Base-by-base conservation (phyloP, 345 rosid species). In the Zanthoxylum bungeanum region DNA sequence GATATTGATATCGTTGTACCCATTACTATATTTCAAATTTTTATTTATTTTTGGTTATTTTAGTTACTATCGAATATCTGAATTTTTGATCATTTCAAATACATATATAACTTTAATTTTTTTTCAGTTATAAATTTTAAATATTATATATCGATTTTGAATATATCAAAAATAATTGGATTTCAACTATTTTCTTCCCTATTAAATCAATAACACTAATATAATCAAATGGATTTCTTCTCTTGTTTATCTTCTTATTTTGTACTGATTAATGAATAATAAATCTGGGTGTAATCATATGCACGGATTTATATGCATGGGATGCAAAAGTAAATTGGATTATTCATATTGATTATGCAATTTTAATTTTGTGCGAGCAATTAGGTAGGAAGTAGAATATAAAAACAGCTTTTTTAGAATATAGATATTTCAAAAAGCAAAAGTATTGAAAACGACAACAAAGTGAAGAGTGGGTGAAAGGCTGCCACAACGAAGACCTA, bases 381-480 rank as follows among this genome's bases (percentile, higher is more conserved):
- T 16, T 68, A 68, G 71, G 61, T 37, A 52, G 42, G 60, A 37
- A 25, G 7, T 27, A 14, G 5, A 16, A 40, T 39, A 39, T 25
- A 16, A 24, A 52, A 52, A 28, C 51, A 36, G 34, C 50, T 19
- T 46, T 46, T 19, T 46, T 74, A n/a, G 46, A 30, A 50, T 28
- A 27, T 51, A 75, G 49, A 22, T 51, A 1, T 68, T 52, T 1
- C 27, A 30, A 37, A 69, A 75, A 62, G 60, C 27, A 34, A n/a
- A n/a, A n/a, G 5, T 27, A 17, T 31, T 7, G 74, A 69, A 69
- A 71, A 76, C 40, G 64, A 76, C 60, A 21, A 5, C 39, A 66
- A 71, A 60, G 62, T 59, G 44, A 57, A 50, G 58, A 53, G 76
- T 72, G 33, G 76, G 59, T 52, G 76, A 40, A 53, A 52, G 69